Evolutionary conservation across 2,329 filamentous ascomycete species (phyloP).

Genomic region (Penicillium rolfsii): DNA sequence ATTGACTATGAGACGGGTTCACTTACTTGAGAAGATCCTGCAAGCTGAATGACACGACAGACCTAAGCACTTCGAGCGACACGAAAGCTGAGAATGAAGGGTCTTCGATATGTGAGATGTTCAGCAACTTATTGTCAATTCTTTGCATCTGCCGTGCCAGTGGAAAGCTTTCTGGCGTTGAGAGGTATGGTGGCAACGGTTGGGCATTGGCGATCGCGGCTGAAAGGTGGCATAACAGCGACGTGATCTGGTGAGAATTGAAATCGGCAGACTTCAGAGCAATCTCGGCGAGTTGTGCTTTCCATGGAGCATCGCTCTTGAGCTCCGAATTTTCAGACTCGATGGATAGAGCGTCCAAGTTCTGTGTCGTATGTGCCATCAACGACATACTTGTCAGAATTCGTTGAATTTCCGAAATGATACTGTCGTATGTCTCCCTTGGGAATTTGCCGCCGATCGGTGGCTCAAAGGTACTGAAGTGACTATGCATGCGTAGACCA

Average conservation of each 20-base stretch:
- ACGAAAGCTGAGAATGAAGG: constrained; percentile 74
- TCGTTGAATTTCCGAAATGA: constrained; percentile 59
- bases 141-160: constrained; percentile 60
- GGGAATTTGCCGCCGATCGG: constrained; percentile 75
- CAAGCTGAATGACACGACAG: constrained; percentile 36
- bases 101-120: constrained; percentile 66
- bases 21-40: constrained; percentile 36
- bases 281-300: constrained; percentile 60
- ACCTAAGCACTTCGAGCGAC: constrained; percentile 63
- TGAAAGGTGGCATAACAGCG: constrained; percentile 70
- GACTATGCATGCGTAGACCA: constrained; percentile 62
- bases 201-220: constrained; percentile 66
- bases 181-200: constrained; percentile 70
- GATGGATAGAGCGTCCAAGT: constrained; percentile 45
- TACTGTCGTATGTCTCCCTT: constrained; percentile 62
- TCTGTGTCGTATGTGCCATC: constrained; percentile 63
- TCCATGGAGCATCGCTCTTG: constrained; percentile 55
- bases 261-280: constrained; percentile 59
- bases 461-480: constrained; percentile 70
- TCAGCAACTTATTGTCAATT: constrained; percentile 62
- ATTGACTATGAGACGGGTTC: background rate
- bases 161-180: constrained; percentile 62
- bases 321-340: constrained; percentile 18
- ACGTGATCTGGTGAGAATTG: constrained; percentile 50
- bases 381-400: constrained; percentile 66